Conservation (phyloP, 352 stramenopile species). For the Globisporangium okanoganense region DNA sequence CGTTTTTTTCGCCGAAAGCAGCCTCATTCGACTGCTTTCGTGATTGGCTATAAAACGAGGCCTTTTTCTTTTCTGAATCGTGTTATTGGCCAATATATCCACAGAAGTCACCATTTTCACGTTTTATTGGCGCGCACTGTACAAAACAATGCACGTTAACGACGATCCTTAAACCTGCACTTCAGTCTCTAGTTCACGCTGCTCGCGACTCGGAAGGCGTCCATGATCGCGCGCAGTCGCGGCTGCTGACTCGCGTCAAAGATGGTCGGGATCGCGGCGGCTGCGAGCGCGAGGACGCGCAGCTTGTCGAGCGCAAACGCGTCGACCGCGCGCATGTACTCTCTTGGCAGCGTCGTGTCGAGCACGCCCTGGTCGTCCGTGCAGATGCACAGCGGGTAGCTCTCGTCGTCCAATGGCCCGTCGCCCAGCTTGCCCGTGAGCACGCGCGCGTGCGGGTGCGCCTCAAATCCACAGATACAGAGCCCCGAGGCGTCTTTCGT, state of each 20-base stretch:
- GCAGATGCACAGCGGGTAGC: conserved; percentile 87
- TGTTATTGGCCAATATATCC: no score
- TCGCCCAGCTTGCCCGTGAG: conserved; percentile 28
- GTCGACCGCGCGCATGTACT: conserved; percentile 79
- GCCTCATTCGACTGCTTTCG: neutral
- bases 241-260: conserved; percentile 45
- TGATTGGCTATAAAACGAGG: neutral
- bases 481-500: conserved; percentile 42
- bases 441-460: conserved; percentile 76
- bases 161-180: neutral
- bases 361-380: conserved; percentile 94
- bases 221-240: conserved; percentile 25
- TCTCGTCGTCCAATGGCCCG: neutral
- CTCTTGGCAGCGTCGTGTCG: conserved; percentile 82
- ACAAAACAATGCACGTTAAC: neutral
- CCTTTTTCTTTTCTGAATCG: conserved; percentile 8
- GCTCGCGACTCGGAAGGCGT: conserved; percentile 8
- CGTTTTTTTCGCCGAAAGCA: neutral
- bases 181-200: neutral
- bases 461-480: conserved; percentile 63
- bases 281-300: conserved; percentile 40
- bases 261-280: conserved; percentile 45
- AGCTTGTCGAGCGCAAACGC: conserved; percentile 66
- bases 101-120: conserved; percentile 6
- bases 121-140: neutral